A percentile compares a stretch with the other conserved stretches of the same genome.
Evolutionary conservation across 2,329 filamentous ascomycete genomes (phyloP).

Genomic region (Botrytis paeoniae): DNA sequence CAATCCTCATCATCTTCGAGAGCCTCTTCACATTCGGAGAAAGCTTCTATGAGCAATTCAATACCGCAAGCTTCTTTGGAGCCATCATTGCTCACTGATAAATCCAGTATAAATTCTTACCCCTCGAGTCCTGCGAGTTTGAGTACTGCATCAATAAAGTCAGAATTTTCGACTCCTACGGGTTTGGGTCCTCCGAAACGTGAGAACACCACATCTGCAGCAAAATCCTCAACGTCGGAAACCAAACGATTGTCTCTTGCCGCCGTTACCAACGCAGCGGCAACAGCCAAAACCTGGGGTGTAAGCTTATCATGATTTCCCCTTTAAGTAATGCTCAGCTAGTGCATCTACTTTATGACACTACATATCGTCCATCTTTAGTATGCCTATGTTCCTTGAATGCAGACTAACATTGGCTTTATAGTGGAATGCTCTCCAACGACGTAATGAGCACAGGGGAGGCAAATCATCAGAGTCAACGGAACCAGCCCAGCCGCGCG

Average conservation of each 20-base stretch:
- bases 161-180: conserved; percentile 42
- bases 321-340: neutral
- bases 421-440: conserved; percentile 51
- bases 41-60: conserved; percentile 35
- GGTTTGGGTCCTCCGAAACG: conserved; percentile 40
- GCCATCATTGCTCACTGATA: conserved; percentile 21
- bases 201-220: conserved; percentile 39
- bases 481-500: conserved; percentile 55
- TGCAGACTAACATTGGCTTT: neutral
- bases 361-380: neutral
- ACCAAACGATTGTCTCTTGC: conserved; percentile 51
- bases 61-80: conserved; percentile 34
- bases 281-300: conserved; percentile 57
- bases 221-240: conserved; percentile 31
- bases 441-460: conserved; percentile 41
- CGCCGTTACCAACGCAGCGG: conserved; percentile 54
- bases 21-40: conserved; percentile 41
- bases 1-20: conserved; percentile 51
- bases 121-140: conserved; percentile 39
- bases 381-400: neutral
- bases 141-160: conserved; percentile 42
- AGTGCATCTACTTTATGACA: neutral
- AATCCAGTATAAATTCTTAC: conserved; percentile 25
- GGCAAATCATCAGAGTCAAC: conserved; percentile 25
- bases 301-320: conserved; percentile 2